Conservation (phyloP, 2,329 filamentous ascomycete genomes). For the Neopestalotiopsis sp. region DNA sequence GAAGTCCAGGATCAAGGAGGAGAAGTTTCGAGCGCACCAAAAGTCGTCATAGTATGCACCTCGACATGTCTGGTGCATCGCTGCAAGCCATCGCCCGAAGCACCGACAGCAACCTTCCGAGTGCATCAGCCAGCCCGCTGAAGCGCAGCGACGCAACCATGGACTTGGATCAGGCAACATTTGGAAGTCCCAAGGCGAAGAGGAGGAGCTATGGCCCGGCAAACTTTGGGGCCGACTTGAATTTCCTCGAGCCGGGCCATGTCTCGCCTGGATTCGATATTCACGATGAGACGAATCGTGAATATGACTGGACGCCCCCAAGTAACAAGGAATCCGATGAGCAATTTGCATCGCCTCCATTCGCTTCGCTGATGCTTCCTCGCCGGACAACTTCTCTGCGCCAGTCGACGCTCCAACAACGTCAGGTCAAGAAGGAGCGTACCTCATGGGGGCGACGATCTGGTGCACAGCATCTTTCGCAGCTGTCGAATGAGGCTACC, state of each 20-base stretch:
- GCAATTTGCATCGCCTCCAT: constrained; percentile 44
- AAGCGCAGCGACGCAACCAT: constrained; percentile 92
- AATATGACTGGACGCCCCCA: constrained; percentile 59
- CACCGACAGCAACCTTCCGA: constrained; percentile 53
- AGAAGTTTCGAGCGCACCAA: constrained; percentile 53
- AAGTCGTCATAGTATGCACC: constrained; percentile 59
- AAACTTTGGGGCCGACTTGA: constrained; percentile 68
- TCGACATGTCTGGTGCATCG: constrained; percentile 61
- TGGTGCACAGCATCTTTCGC: constrained; percentile 61
- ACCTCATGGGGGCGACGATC: constrained; percentile 66
- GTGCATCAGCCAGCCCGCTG: constrained; percentile 77
- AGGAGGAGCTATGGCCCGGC: constrained; percentile 83
- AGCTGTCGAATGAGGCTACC: constrained; percentile 56
- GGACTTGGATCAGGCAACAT: constrained; percentile 79
- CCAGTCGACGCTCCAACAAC: constrained; percentile 87
- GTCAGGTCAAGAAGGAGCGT: constrained; percentile 66
- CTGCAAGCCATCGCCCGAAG: constrained; percentile 57
- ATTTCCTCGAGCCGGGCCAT: constrained; percentile 72
- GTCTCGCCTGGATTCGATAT: constrained; percentile 54
- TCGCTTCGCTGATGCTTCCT: constrained; percentile 59
- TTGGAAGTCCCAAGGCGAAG: constrained; percentile 89
- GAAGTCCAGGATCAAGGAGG: constrained; percentile 49
- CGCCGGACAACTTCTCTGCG: constrained; percentile 79
- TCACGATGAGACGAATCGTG: constrained; percentile 53
- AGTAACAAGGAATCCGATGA: constrained; percentile 44